Conservation (phyloP, 1,284 basidiomycete genomes). For the Trichosporon sp. region DNA sequence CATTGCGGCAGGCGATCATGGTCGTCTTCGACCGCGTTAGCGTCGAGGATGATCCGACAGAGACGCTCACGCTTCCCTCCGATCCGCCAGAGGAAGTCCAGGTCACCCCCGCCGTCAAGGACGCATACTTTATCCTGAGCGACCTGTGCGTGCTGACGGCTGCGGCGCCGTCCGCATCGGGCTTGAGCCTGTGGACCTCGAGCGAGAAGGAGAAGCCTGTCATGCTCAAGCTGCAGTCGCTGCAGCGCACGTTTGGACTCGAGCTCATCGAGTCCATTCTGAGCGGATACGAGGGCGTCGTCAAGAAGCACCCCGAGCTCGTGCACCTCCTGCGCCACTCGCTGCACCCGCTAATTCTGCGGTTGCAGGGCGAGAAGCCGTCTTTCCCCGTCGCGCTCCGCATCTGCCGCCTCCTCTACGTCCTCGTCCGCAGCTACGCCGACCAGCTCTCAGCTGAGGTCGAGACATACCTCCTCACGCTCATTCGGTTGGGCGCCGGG, state of each 20-base stretch:
- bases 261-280: constrained; percentile 96
- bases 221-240: constrained; percentile 78
- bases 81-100: constrained; percentile 51
- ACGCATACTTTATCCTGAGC: constrained; percentile 85
- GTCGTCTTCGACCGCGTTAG: constrained; percentile 91
- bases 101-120: constrained; percentile 72
- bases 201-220: constrained; percentile 67
- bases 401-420: constrained; percentile 87
- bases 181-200: constrained; percentile 41
- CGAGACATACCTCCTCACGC: constrained; percentile 78
- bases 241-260: constrained; percentile 91
- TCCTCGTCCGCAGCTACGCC: constrained; percentile 89
- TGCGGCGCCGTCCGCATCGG: constrained; percentile 31
- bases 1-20: constrained; percentile 94
- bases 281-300: constrained; percentile 87
- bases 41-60: constrained; percentile 26
- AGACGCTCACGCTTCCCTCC: constrained; percentile 28
- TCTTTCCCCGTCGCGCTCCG: constrained; percentile 85
- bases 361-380: constrained; percentile 78
- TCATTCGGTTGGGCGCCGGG: constrained; percentile 76
- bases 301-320: constrained; percentile 82
- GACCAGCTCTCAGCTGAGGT: constrained; percentile 75
- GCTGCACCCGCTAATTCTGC: constrained; percentile 85
- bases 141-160: constrained; percentile 80
- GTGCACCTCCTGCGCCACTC: constrained; percentile 82